Conservation (phyloP, 2,329 filamentous ascomycete genomes). For the Torrubiellomyces zombiae region DNA sequence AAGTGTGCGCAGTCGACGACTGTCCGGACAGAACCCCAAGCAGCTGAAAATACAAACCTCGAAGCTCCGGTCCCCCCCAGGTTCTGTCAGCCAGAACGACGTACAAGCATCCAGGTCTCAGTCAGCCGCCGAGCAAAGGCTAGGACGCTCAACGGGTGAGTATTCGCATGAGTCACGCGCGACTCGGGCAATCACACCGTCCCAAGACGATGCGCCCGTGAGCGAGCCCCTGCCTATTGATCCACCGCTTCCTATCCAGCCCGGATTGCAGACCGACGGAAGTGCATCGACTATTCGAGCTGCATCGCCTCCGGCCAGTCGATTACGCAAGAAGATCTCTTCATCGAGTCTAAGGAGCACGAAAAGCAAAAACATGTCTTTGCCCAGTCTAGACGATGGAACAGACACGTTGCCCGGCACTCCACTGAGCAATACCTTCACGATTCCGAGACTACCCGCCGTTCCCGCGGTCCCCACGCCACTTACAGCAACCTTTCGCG, state of each 20-base stretch:
- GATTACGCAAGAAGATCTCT: conserved; percentile 49
- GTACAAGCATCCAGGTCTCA: not conserved
- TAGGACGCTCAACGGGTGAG: conserved; percentile 4
- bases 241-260: too few relatives aligned
- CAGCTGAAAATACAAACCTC: conserved; percentile 78
- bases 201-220: conserved; percentile 3
- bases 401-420: conserved; percentile 58
- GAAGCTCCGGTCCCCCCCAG: conserved; percentile 11
- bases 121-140: conserved; percentile 1
- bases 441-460: conserved; percentile 27
- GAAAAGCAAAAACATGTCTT: conserved; percentile 57
- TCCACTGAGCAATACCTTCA: conserved; percentile 53
- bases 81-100: conserved; percentile 3
- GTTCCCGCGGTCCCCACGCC: conserved; percentile 53
- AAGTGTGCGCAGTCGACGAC: conserved; percentile 55
- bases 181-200: too few relatives aligned
- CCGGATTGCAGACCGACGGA: too few relatives aligned
- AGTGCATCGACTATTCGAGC: too few relatives aligned
- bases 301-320: conserved; percentile 33
- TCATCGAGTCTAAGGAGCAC: conserved; percentile 55
- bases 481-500: conserved; percentile 43
- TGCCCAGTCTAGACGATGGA: conserved; percentile 41
- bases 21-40: conserved; percentile 66
- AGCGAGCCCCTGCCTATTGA: too few relatives aligned
- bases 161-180: too few relatives aligned